A percentile compares a stretch with the other conserved stretches of the same genome.
These are phyloP conservation scores for Verticillium dahliae DNA, from an alignment of 2,329 filamentous ascomycete species.

Conservation along the genomic window DNA sequence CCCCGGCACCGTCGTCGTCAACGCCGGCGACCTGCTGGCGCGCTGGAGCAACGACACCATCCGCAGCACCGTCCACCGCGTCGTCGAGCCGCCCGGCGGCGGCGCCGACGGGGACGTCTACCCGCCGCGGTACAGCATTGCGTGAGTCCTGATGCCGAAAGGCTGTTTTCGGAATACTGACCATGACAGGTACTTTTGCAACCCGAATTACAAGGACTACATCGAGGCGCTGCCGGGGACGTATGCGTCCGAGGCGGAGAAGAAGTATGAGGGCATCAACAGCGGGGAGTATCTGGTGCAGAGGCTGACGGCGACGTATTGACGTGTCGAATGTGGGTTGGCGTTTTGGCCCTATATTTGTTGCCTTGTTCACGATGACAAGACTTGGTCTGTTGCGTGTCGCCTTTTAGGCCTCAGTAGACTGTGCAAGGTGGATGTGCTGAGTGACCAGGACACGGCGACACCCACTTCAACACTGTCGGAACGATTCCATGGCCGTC, in stretches of 20 bases:
- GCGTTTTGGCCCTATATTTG: too few species aligned
- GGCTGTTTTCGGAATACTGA: not conserved
- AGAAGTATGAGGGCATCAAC: constrained; percentile 74
- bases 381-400: too few species aligned
- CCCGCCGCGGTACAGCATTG: constrained; percentile 78
- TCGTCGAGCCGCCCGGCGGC: constrained; percentile 72
- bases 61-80: constrained; percentile 82
- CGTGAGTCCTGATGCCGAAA: constrained; percentile 39
- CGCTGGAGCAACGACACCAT: constrained; percentile 90
- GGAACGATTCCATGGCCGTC: too few species aligned
- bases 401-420: too few species aligned
- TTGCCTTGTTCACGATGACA: too few species aligned
- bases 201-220: constrained; percentile 68
- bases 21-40: constrained; percentile 79
- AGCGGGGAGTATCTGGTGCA: constrained; percentile 76
- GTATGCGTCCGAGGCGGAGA: constrained; percentile 54
- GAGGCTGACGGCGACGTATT: constrained; percentile 71
- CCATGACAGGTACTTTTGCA: constrained; percentile 67
- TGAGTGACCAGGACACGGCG: too few species aligned
- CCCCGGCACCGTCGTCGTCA: constrained; percentile 74
- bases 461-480: too few species aligned
- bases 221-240: constrained; percentile 82
- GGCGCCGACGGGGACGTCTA: constrained; percentile 49
- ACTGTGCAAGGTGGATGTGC: too few species aligned
- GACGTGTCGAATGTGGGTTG: constrained; percentile 2